phyloP scores from a whole-genome alignment of 176 grass and related monocot genomes.

The Neostapfia colusana region DNA sequence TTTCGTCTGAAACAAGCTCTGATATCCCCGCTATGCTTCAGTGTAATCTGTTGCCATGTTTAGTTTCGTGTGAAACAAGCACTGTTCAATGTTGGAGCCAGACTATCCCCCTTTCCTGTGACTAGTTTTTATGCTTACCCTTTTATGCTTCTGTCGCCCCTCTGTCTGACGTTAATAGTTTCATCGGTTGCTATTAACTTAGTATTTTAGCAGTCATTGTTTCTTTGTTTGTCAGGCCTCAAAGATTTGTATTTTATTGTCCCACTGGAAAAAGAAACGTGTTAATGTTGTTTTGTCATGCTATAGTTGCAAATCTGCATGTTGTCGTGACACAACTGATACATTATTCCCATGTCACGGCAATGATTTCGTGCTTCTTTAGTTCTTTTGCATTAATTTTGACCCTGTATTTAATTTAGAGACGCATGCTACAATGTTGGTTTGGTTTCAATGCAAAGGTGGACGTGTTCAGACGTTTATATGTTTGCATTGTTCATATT shows the following conservation, averaged over 20 bases:
- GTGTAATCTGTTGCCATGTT: neutral
- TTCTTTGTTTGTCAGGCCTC: neutral
- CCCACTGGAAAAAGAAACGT: neutral
- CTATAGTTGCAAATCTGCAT: neutral
- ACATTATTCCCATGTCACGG: neutral
- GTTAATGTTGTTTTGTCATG: neutral
- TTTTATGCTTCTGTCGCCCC: neutral
- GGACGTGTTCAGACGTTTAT: neutral
- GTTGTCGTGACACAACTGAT: neutral
- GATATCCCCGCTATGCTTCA: neutral
- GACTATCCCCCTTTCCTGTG: neutral
- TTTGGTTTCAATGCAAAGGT: conserved; percentile 4
- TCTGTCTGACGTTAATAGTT: conserved; percentile 2
- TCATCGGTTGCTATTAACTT: neutral
- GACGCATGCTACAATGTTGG: neutral
- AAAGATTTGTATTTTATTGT: neutral
- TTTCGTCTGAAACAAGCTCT: neutral
- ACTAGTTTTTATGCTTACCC: neutral
- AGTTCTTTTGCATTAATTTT: conserved; percentile 4
- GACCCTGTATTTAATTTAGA: neutral
- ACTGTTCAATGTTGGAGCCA: neutral
- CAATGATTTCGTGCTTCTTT: neutral
- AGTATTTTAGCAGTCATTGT: neutral
- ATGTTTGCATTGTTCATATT: neutral
- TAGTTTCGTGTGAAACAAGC: neutral